Conservation (phyloP, 1,284 basidiomycete genomes). For the Fomitiporia mediterranea region DNA sequence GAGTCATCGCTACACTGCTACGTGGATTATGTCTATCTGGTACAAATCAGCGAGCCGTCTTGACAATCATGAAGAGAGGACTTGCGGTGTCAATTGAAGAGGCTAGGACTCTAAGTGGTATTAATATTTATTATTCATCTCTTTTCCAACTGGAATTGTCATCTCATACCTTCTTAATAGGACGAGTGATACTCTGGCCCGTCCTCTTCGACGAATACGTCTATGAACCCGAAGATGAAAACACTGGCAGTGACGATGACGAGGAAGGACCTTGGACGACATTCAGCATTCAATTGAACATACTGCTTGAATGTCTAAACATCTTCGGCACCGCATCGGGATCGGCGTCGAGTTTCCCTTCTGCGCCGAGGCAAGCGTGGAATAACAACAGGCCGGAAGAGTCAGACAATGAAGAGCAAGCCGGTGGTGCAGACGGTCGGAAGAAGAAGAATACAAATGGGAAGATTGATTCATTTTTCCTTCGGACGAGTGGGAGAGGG, state of each 20-base stretch:
- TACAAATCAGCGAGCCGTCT: conserved; percentile 13
- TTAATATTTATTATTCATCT: neutral
- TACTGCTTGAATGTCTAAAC: conserved; percentile 49
- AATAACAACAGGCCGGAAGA: conserved; percentile 14
- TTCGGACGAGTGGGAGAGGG: conserved; percentile 47
- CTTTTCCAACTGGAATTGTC: neutral
- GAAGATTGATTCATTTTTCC: conserved; percentile 51
- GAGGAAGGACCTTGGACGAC: conserved; percentile 23
- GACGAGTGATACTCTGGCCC: conserved; percentile 44
- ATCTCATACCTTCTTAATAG: conserved; percentile 26
- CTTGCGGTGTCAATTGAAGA: conserved; percentile 16
- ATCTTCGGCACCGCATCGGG: conserved; percentile 48
- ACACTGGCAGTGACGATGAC: conserved; percentile 21
- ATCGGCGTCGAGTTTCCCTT: conserved; percentile 8
- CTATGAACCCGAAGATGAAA: conserved; percentile 29
- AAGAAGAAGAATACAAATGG: conserved; percentile 16
- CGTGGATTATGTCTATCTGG: conserved; percentile 17
- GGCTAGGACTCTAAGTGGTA: conserved; percentile 14
- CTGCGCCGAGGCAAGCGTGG: conserved; percentile 13
- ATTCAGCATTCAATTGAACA: conserved; percentile 46
- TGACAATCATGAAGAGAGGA: conserved; percentile 17
- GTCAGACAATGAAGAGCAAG: conserved; percentile 16
- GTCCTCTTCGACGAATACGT: conserved; percentile 40
- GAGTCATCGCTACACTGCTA: conserved; percentile 15
- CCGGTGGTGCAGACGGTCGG: conserved; percentile 21